Conservation (phyloP, 2,329 filamentous ascomycete genomes). For the Dactylellina drechsleri region DNA sequence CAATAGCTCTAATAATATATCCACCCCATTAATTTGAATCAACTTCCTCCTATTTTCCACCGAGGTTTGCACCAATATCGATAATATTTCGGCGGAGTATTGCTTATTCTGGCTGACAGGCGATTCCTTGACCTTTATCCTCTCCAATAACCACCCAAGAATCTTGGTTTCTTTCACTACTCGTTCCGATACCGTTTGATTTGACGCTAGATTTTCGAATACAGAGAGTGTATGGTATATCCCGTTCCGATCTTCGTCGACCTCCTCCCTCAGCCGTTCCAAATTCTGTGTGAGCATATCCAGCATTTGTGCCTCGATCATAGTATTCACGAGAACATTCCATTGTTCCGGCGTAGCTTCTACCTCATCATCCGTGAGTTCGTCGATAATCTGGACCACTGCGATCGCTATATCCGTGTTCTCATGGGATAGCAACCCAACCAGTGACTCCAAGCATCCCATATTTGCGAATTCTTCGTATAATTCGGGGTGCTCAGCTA, state of each 20-base stretch:
- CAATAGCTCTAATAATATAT: slow-evolving; percentile 81
- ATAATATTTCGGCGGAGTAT: slow-evolving; percentile 89
- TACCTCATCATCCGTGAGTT: slow-evolving; percentile 93
- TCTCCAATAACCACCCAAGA: slow-evolving; percentile 78
- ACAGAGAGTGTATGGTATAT: slow-evolving; percentile 81
- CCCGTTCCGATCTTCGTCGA: slow-evolving; percentile 79
- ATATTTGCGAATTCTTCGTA: slow-evolving; percentile 82
- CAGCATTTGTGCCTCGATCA: slow-evolving; percentile 76
- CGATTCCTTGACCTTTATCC: slow-evolving; percentile 76
- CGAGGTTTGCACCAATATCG: slow-evolving; percentile 84
- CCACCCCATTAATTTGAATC: slow-evolving; percentile 75
- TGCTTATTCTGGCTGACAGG: slow-evolving; percentile 89
- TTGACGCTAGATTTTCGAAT: slow-evolving; percentile 85
- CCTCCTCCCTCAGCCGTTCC: slow-evolving; percentile 77
- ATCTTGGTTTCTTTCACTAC: slow-evolving; percentile 76
- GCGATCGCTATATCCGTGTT: slow-evolving; percentile 97
- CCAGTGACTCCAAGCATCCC: slow-evolving; percentile 77
- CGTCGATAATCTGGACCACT: slow-evolving; percentile 85
- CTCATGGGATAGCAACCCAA: slow-evolving; percentile 86
- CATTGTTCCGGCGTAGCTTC: slow-evolving; percentile 82
- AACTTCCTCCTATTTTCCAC: slow-evolving; percentile 72
- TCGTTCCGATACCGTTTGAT: slow-evolving; percentile 73
- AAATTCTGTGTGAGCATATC: slow-evolving; percentile 81
- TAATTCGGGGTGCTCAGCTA: slow-evolving; percentile 85
- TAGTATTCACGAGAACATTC: slow-evolving; percentile 75